A percentile compares a stretch with the other conserved stretches of the same genome.
Evolutionary conservation across 140 eudicot genomes (phyloP).

Genomic region (Stevia rebaudiana): DNA sequence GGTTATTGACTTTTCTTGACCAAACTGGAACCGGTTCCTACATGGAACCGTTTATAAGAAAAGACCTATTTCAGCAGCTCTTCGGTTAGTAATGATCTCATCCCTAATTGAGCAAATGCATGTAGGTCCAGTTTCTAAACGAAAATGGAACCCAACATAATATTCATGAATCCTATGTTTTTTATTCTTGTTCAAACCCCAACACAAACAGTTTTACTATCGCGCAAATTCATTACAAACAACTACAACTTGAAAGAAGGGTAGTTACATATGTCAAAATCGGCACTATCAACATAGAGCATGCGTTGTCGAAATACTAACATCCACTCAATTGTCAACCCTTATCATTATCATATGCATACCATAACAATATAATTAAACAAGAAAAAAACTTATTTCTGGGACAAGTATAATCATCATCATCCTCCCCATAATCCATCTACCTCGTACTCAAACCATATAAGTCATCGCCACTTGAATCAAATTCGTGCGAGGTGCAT

Average conservation of each 20-base stretch:
- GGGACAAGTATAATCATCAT: not conserved
- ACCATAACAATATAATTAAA: not conserved
- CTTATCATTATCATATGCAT: not conserved
- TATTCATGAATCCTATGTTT: not conserved
- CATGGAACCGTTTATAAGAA: too few species aligned
- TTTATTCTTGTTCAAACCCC: not conserved
- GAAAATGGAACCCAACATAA: not conserved
- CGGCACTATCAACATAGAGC: slow-evolving; percentile 24
- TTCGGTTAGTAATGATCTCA: too few species aligned
- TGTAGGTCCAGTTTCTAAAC: too few species aligned
- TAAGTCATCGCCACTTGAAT: slow-evolving; percentile 93
- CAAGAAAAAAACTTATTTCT: slow-evolving; percentile 20
- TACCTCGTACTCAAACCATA: slow-evolving; percentile 56
- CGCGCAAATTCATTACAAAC: slow-evolving; percentile 6
- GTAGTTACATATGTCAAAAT: slow-evolving; percentile 18
- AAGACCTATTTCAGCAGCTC: too few species aligned
- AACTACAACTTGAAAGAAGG: slow-evolving; percentile 22
- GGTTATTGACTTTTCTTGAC: too few species aligned
- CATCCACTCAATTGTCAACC: slow-evolving; percentile 9
- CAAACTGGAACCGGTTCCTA: too few species aligned
- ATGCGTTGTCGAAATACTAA: slow-evolving; percentile 14
- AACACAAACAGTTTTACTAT: too few species aligned
- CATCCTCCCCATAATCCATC: not conserved
- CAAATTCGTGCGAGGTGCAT: slow-evolving; percentile 79
- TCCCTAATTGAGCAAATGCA: too few species aligned